Evolutionary conservation across 2,329 filamentous ascomycete species (phyloP).

Genomic region (Verticillium longisporum): DNA sequence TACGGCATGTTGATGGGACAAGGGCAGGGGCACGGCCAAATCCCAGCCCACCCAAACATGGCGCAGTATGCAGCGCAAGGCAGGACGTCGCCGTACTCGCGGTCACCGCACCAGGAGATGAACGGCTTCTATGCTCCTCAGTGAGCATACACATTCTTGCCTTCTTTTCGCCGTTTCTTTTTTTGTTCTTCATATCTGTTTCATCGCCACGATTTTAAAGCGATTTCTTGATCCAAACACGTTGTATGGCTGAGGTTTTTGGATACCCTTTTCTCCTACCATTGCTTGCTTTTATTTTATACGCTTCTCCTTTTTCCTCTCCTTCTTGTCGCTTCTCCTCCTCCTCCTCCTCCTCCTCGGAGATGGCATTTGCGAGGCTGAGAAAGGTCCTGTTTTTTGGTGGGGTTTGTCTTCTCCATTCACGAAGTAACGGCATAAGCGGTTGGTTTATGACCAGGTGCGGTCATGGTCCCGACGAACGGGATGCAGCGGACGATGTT

Average conservation of each 20-base stretch:
- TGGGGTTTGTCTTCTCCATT: not conserved
- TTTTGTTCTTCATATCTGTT: not conserved
- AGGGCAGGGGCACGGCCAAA: constrained; percentile 23
- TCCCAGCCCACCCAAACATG: constrained; percentile 19
- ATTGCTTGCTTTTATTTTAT: not conserved
- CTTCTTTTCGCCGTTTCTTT: not conserved
- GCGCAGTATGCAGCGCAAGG: constrained; percentile 30
- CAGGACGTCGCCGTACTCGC: constrained; percentile 34
- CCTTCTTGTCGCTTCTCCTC: not conserved
- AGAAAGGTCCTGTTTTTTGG: not conserved
- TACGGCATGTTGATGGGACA: constrained; percentile 10
- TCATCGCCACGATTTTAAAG: not conserved
- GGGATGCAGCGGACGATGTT: not conserved
- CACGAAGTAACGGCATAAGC: not conserved
- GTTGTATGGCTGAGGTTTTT: not conserved
- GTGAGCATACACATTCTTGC: not conserved
- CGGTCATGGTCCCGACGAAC: not conserved
- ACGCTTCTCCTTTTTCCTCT: too few species aligned
- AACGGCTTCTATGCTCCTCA: constrained; percentile 25
- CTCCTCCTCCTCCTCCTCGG: not conserved
- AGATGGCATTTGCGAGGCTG: not conserved
- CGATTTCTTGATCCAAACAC: not conserved
- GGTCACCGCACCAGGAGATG: constrained; percentile 31
- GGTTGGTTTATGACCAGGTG: not conserved
- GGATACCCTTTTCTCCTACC: not conserved